A percentile compares a stretch with the other conserved stretches of the same genome.
Evolutionary conservation across 345 rosid species (phyloP).

Genomic region (Brassica nigra): DNA sequence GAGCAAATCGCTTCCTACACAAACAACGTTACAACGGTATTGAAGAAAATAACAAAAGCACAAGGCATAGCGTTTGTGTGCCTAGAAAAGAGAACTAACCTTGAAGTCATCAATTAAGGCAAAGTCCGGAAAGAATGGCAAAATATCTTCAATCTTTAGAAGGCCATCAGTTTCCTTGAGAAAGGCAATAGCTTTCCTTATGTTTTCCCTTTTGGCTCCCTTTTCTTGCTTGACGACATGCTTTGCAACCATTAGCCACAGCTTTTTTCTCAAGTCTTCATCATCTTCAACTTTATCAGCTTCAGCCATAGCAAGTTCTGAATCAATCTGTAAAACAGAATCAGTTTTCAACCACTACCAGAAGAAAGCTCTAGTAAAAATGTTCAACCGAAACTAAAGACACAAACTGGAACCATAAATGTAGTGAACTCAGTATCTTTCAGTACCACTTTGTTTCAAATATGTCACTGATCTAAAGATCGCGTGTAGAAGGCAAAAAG

Average conservation of each 20-base stretch:
- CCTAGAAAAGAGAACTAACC: slow-evolving; percentile 45
- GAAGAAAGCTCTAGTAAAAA: neutral
- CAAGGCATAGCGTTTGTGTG: neutral
- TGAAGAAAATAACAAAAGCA: slow-evolving; percentile 18
- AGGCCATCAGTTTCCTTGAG: slow-evolving; percentile 99
- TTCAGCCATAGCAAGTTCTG: slow-evolving; percentile 99
- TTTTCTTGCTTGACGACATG: slow-evolving; percentile 94
- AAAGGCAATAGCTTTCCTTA: slow-evolving; percentile 93
- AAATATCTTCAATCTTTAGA: slow-evolving; percentile 93
- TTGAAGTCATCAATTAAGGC: slow-evolving; percentile 99
- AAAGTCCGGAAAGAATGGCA: slow-evolving; percentile 98
- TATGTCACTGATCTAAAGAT: neutral
- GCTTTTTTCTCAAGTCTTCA: slow-evolving; percentile 96
- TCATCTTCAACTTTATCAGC: slow-evolving; percentile 99
- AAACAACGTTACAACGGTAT: neutral
- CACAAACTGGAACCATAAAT: slow-evolving; percentile 9
- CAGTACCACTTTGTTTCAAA: neutral
- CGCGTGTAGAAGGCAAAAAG: neutral
- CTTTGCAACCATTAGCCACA: slow-evolving; percentile 99
- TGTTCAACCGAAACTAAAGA: slow-evolving; percentile 18
- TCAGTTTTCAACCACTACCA: slow-evolving; percentile 23
- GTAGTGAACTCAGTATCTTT: slow-evolving; percentile 1
- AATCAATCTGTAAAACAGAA: slow-evolving; percentile 68
- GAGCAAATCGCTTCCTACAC: slow-evolving; percentile 95
- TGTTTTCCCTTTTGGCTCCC: slow-evolving; percentile 96